A percentile compares a stretch with the other conserved stretches of the same genome.
phyloP scores from a whole-genome alignment of 768 basidiomycete species.

The Sporobolomyces roseus region DNA sequence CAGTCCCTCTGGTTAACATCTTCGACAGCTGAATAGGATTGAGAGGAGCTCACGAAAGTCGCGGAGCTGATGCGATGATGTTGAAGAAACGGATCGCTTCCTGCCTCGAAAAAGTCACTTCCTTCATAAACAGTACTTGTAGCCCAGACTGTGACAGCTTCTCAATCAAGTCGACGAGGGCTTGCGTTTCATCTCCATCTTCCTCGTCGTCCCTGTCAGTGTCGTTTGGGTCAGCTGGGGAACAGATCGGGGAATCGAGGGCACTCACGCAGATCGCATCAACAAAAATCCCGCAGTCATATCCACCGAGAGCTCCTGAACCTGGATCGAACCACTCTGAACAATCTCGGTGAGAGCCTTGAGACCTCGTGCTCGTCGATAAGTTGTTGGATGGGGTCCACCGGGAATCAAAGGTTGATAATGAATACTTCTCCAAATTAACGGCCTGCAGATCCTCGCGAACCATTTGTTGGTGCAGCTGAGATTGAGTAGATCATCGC shows the following conservation, averaged over 20 bases:
- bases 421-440: slow-evolving; percentile 10
- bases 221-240: too few species aligned
- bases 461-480: background rate
- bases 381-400: background rate
- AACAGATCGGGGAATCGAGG: too few species aligned
- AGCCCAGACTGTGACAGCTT: slow-evolving; percentile 84
- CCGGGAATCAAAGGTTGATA: slow-evolving; percentile 1
- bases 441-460: slow-evolving; percentile 8
- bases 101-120: background rate
- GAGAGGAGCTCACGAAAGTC: too few species aligned
- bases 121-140: slow-evolving; percentile 31
- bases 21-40: too few species aligned
- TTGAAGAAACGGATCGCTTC: slow-evolving; percentile 1
- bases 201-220: slow-evolving; percentile 53
- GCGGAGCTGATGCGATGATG: background rate
- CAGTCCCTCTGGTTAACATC: too few species aligned
- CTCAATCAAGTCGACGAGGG: slow-evolving; percentile 91
- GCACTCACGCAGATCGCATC: too few species aligned
- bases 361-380: background rate
- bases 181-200: slow-evolving; percentile 72
- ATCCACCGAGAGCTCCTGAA: slow-evolving; percentile 8
- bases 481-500: slow-evolving; percentile 19
- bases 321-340: background rate
- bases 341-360: background rate
- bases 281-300: background rate